A percentile compares a stretch with the other conserved stretches of the same genome.
phyloP scores from a whole-genome alignment of 1,284 basidiomycete species.

The Phellopilus nigrolimitatus region DNA sequence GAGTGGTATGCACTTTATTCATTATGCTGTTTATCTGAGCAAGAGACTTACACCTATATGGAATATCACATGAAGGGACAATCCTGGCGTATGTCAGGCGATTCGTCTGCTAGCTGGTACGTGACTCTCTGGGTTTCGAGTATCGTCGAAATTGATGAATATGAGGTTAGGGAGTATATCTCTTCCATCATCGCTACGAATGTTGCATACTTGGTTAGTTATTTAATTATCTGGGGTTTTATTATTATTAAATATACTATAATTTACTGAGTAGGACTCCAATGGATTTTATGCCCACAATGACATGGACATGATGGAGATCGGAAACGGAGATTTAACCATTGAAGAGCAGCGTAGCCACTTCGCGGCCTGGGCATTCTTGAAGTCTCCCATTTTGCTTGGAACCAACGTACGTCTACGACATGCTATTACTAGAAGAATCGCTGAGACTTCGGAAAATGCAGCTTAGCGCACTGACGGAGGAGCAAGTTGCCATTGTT shows the following conservation, averaged over 20 bases:
- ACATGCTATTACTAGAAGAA: background rate
- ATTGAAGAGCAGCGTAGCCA: slow-evolving; percentile 50
- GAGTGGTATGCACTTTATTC: slow-evolving; percentile 35
- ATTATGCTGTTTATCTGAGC: background rate
- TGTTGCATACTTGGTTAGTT: slow-evolving; percentile 32
- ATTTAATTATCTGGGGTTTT: background rate
- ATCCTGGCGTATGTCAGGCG: slow-evolving; percentile 52
- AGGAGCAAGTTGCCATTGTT: slow-evolving; percentile 42
- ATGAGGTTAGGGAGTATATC: slow-evolving; percentile 44
- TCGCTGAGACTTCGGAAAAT: background rate
- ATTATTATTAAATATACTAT: background rate
- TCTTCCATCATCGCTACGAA: slow-evolving; percentile 41
- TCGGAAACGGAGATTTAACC: slow-evolving; percentile 47
- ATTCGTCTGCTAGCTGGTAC: slow-evolving; percentile 29
- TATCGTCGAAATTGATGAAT: slow-evolving; percentile 24
- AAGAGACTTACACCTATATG: too few relatives aligned
- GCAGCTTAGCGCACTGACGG: slow-evolving; percentile 39
- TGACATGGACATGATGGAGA: slow-evolving; percentile 64
- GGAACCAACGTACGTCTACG: slow-evolving; percentile 42
- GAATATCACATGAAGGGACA: slow-evolving; percentile 36
- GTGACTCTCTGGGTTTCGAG: slow-evolving; percentile 27
- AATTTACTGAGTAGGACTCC: slow-evolving; percentile 24
- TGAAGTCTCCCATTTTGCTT: slow-evolving; percentile 53
- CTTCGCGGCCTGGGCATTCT: slow-evolving; percentile 51
- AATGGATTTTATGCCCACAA: slow-evolving; percentile 48